Base-by-base conservation (phyloP, 371 early-diverging fungal species). In the Zychaea mexicana region DNA sequence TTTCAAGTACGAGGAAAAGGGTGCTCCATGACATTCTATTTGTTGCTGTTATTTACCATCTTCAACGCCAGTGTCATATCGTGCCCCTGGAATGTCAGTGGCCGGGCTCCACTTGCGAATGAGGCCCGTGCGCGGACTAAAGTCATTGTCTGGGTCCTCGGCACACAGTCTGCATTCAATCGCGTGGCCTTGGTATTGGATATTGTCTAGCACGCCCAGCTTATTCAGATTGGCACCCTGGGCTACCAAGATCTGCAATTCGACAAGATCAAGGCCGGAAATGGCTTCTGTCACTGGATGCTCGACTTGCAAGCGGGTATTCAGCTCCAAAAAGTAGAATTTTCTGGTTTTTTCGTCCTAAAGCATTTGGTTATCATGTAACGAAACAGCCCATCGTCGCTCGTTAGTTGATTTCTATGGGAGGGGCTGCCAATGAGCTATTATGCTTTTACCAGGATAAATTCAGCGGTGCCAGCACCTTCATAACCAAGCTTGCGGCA, bases 211-310 rank as follows among this genome's bases (percentile, higher is more conserved):
- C 1, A 73, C 55, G n/a, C 78, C 73, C 1, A 76, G 58, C 27
- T 84, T 71, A 15, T 74, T 72, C 26, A 82, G 65, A 32, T 85
- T 81, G 2, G 77, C 78, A 10, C 64, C 88, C 55, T 86, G 83
- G 19, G 92, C 93, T 6, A 92, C 86, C 19, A 84, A 67, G 15
- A 93, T 80, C 79, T 92, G 92, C 62, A 88, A 81, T 65, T 94
- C 95, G n/a, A 97, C 98, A 17, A 99, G 79, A 81, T 99, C 98
- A n/a, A 95, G 69, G 0, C 93, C 93, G 45, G 96, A 96, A 49
- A 96, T 89, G 57, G 88, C 77, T 79, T 98, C 99, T 15, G 98
- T 97, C 58, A 98, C 94, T 28, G 97, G 96, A 77, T 98, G 99
- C 78, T 98, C 98, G 55, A 95, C 96, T 70, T 93, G 94, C 58